Evolutionary conservation across 345 rosid species (phyloP), one percentile per base, ranked within the genome.

Genomic region (Rhodamnia argentea): DNA sequence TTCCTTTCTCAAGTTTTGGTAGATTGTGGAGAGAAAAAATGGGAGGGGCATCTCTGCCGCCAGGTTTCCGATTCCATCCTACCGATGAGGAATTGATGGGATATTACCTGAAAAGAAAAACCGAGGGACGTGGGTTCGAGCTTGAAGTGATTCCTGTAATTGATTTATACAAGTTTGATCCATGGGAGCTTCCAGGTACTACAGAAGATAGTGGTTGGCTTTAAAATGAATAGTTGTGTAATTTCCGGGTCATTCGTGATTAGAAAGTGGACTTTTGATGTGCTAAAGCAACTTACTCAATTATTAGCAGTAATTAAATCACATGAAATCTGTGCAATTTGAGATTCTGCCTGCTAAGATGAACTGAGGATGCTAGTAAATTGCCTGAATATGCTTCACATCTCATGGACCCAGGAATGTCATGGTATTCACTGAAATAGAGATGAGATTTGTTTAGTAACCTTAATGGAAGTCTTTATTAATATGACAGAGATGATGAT

Each of bases 31-130:
- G 42, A 27, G 29, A 54, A 40, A 62, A 16, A 83, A 95, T 95
- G 97, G 93, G 89, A 62, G 94, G 95, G 83, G 91, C 97, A 86
- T 92, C 90, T 52, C 88, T 97, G 90, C 98, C 98, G 29, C 99
- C 99, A 1, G 95, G 98, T 58, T 97, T 95, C 87, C 92, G 98
- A 44, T 97, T 97, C 90, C 98, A 97, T 86, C 99, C 99, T 11
- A 95, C 96, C 51, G 96, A 95, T 83, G 98, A 94, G 75, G 99
- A 97, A 87, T 87, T 97, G 88, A 88, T 97, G 23, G 96, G 95
- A 27, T 96, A 95, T 88, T 95, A 97, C 92, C 90, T 97, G 51
- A 92, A 93, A 54, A 93, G 95, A 88, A 94, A 94, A 91, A 92
- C 90, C 18, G 90, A 93, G 53, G 93, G 92, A 47, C 96, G 91